Conservation (phyloP, 2,329 filamentous ascomycete species). For the Diaporthe ilicicola region DNA sequence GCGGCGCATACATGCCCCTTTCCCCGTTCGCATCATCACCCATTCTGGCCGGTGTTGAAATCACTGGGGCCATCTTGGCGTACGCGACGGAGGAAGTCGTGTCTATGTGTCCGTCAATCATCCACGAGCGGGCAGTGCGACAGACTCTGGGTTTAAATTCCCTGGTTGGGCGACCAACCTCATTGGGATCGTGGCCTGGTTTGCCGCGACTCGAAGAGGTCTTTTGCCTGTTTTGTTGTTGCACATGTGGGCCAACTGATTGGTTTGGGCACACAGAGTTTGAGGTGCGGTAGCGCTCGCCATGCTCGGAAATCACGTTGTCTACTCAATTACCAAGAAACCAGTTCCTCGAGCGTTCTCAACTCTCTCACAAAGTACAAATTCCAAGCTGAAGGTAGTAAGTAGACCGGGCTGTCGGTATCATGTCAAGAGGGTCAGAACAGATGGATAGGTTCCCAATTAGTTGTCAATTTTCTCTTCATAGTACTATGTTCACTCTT, state of each 20-base stretch:
- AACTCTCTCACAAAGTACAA: not conserved
- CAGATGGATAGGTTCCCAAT: not conserved
- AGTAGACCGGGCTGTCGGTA: not conserved
- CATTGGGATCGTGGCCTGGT: conserved; percentile 30
- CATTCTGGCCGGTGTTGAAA: no score
- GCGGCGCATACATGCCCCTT: not conserved
- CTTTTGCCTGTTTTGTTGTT: not conserved
- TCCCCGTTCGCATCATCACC: no score
- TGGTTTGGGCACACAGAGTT: no score
- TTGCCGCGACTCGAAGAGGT: conserved; percentile 30
- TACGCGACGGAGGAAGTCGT: not conserved
- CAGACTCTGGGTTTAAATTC: conserved; percentile 30
- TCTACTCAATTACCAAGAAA: no score
- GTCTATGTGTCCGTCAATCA: not conserved
- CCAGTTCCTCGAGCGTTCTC: not conserved
- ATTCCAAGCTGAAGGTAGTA: no score
- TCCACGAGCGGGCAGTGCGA: not conserved
- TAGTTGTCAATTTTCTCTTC: not conserved
- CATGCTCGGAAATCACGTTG: no score
- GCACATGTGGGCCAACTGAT: no score
- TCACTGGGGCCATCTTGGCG: no score
- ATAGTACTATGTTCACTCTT: not conserved
- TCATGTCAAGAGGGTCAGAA: not conserved
- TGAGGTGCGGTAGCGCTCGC: no score
- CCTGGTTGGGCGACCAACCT: conserved; percentile 32